phyloP scores from a whole-genome alignment of 352 stramenopile genomes.

The Thalassiosira hispida region DNA sequence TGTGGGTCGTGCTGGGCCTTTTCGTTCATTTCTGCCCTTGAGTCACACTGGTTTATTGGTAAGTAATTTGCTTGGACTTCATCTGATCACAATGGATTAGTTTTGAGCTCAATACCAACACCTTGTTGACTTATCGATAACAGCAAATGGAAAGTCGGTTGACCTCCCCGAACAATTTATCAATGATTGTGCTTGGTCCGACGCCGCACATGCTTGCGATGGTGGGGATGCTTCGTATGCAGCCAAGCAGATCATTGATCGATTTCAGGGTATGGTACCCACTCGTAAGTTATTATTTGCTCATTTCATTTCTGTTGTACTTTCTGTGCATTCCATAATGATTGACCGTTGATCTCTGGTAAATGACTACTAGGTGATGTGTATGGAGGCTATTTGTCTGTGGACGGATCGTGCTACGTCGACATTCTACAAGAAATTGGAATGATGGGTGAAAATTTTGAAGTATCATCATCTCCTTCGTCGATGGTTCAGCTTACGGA shows the following conservation, averaged over 20 bases:
- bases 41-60: slow-evolving; percentile 57
- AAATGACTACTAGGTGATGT: slow-evolving; percentile 11
- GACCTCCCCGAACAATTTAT: slow-evolving; percentile 52
- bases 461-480: slow-evolving; percentile 5
- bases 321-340: neutral
- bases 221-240: slow-evolving; percentile 32
- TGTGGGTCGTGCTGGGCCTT: slow-evolving; percentile 67
- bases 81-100: too few species aligned
- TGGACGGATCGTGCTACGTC: slow-evolving; percentile 44
- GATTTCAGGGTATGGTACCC: slow-evolving; percentile 37
- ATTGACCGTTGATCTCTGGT: neutral
- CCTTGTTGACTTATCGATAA: too few species aligned
- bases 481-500: slow-evolving; percentile 23
- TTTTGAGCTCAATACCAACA: too few species aligned
- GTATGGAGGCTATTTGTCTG: slow-evolving; percentile 37
- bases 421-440: slow-evolving; percentile 28
- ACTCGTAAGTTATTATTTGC: neutral
- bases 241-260: slow-evolving; percentile 24
- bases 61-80: too few species aligned
- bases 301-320: too few species aligned
- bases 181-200: slow-evolving; percentile 41
- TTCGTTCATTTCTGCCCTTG: slow-evolving; percentile 50
- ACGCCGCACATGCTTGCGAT: slow-evolving; percentile 29
- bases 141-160: slow-evolving; percentile 30
- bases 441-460: slow-evolving; percentile 17